A percentile compares a stretch with the other conserved stretches of the same genome.
phyloP scores from a whole-genome alignment of 73 alveolate species.

The Uronychia setigera region DNA sequence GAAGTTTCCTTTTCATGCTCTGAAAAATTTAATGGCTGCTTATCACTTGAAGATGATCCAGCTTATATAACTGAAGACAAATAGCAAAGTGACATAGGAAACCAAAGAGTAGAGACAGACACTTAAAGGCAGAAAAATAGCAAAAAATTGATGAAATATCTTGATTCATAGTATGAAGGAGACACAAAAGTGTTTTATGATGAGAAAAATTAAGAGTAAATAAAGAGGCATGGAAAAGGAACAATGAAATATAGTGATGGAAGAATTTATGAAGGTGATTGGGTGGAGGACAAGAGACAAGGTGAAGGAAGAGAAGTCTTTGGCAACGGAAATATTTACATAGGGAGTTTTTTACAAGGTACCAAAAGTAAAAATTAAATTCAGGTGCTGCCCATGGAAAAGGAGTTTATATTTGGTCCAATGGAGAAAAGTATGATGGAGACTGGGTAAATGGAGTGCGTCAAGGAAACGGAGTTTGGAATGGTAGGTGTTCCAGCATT shows the following conservation, averaged over 20 bases:
- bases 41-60: no score
- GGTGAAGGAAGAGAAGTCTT: constrained; percentile 20
- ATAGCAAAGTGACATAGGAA: no score
- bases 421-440: constrained; percentile 2
- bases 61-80: no score
- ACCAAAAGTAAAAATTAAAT: background rate
- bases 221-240: constrained; percentile 13
- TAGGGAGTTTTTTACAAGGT: background rate
- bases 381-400: constrained; percentile 21
- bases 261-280: background rate
- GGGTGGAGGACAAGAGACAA: constrained; percentile 2
- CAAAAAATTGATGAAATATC: no score
- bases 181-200: no score
- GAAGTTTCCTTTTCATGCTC: no score
- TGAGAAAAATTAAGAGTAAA: no score
- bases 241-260: background rate
- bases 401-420: constrained; percentile 46
- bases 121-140: no score
- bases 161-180: no score
- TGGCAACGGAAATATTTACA: background rate
- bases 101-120: no score
- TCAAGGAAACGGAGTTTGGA: background rate
- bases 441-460: background rate
- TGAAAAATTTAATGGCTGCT: no score
- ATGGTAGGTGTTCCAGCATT: no score